A percentile compares a stretch with the other conserved stretches of the same genome.
phyloP scores from a whole-genome alignment of 805 yeast species.

The Barnettozyma sp. region DNA sequence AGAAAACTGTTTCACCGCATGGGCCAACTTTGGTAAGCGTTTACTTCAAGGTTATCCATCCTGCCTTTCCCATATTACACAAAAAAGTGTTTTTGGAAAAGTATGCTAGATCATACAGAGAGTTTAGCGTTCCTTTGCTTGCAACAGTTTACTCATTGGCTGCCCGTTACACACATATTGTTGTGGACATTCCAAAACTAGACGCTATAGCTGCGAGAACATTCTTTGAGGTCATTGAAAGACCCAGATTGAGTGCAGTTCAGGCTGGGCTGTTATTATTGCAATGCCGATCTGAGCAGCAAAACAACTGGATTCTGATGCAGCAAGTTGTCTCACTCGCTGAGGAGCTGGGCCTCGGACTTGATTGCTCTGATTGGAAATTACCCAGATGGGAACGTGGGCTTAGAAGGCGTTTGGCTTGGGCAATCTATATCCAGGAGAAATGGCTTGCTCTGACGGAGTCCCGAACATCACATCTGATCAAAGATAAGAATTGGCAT shows the following conservation, averaged over 20 bases:
- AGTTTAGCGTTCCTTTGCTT: conserved; percentile 81
- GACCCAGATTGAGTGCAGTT: conserved; percentile 87
- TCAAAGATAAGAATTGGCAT: conserved; percentile 70
- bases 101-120: conserved; percentile 84
- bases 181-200: conserved; percentile 46
- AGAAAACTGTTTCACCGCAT: conserved; percentile 82
- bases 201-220: conserved; percentile 61
- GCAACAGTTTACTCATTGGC: conserved; percentile 90
- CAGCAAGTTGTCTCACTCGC: conserved; percentile 84
- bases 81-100: conserved; percentile 88
- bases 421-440: conserved; percentile 93
- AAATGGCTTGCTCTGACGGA: conserved; percentile 84
- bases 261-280: conserved; percentile 80
- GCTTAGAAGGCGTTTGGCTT: conserved; percentile 76
- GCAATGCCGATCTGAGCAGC: conserved; percentile 49
- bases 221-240: conserved; percentile 65
- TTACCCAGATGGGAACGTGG: conserved; percentile 95
- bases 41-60: conserved; percentile 82
- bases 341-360: conserved; percentile 84
- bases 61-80: conserved; percentile 85
- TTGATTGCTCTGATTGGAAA: conserved; percentile 89
- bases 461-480: conserved; percentile 77
- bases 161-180: conserved; percentile 19
- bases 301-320: conserved; percentile 78
- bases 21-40: conserved; percentile 76